These are phyloP conservation scores for Cymbopogon flexuosus DNA, from an alignment of 202 grass and related monocot species.

Conservation along the genomic window DNA sequence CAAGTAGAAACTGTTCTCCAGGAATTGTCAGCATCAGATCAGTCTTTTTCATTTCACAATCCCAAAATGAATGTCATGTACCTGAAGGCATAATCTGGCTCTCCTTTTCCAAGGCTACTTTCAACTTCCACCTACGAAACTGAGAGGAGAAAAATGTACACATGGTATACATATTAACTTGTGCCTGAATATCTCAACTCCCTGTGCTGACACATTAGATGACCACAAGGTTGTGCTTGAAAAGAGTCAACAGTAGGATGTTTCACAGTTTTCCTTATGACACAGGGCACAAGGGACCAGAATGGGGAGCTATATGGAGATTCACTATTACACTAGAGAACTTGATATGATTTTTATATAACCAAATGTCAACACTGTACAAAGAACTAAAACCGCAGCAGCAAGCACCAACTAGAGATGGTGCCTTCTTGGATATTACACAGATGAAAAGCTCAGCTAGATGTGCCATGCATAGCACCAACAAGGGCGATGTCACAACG, in stretches of 20 bases:
- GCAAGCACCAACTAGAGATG: conserved; percentile 35
- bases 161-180: background rate
- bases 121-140: conserved; percentile 9
- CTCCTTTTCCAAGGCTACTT: conserved; percentile 20
- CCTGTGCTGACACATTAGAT: background rate
- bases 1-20: conserved; percentile 16
- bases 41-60: conserved; percentile 34
- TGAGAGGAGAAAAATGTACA: background rate
- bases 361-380: conserved; percentile 49
- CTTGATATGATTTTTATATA: conserved; percentile 42
- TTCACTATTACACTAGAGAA: background rate
- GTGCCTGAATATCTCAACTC: background rate
- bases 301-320: background rate
- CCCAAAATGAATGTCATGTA: conserved; percentile 39
- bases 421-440: conserved; percentile 26
- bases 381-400: conserved; percentile 41
- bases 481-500: background rate
- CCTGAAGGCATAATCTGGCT: conserved; percentile 23
- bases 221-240: background rate
- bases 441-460: conserved; percentile 28
- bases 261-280: background rate
- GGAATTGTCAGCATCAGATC: conserved; percentile 38
- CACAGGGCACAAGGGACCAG: background rate
- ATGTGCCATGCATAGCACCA: conserved; percentile 3
- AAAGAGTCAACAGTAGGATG: background rate